phyloP scores from a whole-genome alignment of 2,329 filamentous ascomycete species.

The Fusarium phyllophilum region DNA sequence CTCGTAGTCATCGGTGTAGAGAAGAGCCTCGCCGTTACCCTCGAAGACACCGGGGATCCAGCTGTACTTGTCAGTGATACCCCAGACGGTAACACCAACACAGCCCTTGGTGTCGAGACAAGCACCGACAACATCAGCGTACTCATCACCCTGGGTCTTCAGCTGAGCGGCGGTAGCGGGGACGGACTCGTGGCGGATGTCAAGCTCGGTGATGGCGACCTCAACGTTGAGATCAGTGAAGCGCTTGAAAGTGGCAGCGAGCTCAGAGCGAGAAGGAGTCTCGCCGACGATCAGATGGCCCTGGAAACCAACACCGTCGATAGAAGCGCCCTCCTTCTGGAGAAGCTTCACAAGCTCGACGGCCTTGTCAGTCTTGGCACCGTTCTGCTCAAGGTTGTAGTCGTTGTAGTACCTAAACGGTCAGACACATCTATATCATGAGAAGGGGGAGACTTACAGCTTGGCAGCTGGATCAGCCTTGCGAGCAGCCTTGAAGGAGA shows the following conservation, averaged over 20 bases:
- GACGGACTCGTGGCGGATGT: conserved; percentile 62
- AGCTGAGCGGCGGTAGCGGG: conserved; percentile 55
- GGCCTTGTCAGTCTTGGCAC: conserved; percentile 57
- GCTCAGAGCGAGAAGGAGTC: conserved; percentile 57
- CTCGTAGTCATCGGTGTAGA: conserved; percentile 51
- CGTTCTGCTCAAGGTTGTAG: conserved; percentile 69
- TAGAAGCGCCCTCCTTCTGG: conserved; percentile 61
- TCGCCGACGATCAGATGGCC: conserved; percentile 67
- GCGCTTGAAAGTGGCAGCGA: conserved; percentile 58
- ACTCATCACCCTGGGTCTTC: conserved; percentile 60
- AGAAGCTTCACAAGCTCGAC: conserved; percentile 58
- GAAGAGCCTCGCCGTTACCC: conserved; percentile 53
- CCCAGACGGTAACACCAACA: conserved; percentile 58
- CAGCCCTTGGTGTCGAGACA: conserved; percentile 53
- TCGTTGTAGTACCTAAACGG: conserved; percentile 57
- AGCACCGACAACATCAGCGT: conserved; percentile 52
- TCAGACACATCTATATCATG: not conserved
- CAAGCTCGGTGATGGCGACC: conserved; percentile 70
- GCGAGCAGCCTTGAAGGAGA: conserved; percentile 66
- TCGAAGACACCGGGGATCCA: conserved; percentile 53
- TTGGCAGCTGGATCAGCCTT: conserved; percentile 65
- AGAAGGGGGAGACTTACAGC: conserved; percentile 49
- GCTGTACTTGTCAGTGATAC: conserved; percentile 53
- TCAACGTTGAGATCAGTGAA: conserved; percentile 65
- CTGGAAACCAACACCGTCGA: conserved; percentile 72